Base-by-base conservation (phyloP, 257 asterid species). In the Capsicum pubescens region DNA sequence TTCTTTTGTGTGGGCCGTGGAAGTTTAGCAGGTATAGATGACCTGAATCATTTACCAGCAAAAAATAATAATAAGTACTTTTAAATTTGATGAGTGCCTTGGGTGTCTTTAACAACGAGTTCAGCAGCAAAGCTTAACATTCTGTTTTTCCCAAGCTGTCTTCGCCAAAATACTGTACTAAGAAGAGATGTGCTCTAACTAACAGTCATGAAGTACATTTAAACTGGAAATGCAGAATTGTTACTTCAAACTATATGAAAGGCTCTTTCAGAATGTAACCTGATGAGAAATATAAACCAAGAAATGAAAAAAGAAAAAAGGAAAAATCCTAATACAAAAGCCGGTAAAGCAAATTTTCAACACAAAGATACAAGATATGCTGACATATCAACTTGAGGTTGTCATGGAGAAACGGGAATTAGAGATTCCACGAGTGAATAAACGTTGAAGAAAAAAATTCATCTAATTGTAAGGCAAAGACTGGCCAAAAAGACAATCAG, bases 1-100 rank as follows among this genome's bases (percentile, higher is more conserved):
- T 83, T 92, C 89, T 91, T 93, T 52, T 69, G 87, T 55, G 93
- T 91, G 64, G 94, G 95, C 86, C 91, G 92, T 9, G 94, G 96
- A 88, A 90, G 82, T 90, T 93, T 90, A 56, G 82, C 85, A 59
- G 92, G 88, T 80, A 86, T 80, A 8, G 55, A 61, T 21, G 86
- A 80, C 89, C 95, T 94, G 94, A 87, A 64, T 84, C 79, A 89
- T 12, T 82, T 58, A 80, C 79, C 86, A 87, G 63, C 13, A 77
- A 54, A 77, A 48, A 32, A 21, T n/a, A 69, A 54, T 54, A 76
- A 50, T n/a, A 7, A 21, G 61, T 74, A 9, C 8, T 8, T 52
- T 76, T 14, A 76, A 52, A 52, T n/a, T 15, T 26, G 35, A 61
- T 17, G 63, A 82, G 79, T 57, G 39, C 11, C 54, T 26, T 76